phyloP scores from a whole-genome alignment of 148 eudicot genomes.

The Suaeda aralocaspica region DNA sequence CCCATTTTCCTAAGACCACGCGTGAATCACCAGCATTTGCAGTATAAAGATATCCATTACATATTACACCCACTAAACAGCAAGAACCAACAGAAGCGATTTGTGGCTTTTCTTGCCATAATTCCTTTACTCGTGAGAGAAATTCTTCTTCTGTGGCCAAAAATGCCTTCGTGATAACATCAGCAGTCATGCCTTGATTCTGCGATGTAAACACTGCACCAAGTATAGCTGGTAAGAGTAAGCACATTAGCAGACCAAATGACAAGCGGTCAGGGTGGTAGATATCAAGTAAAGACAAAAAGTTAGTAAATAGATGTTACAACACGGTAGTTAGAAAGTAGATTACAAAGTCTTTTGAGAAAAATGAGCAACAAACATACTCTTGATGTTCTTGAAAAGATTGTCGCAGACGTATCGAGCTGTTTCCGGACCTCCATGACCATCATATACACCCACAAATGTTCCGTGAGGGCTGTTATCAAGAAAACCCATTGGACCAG shows the following conservation, averaged over 20 bases:
- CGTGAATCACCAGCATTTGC: slow-evolving; percentile 92
- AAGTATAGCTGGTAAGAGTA: slow-evolving; percentile 40
- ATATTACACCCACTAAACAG: slow-evolving; percentile 69
- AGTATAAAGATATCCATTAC: slow-evolving; percentile 55
- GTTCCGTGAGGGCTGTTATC: slow-evolving; percentile 64
- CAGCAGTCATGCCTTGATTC: slow-evolving; percentile 55
- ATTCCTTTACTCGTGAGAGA: slow-evolving; percentile 50
- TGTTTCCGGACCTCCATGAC: slow-evolving; percentile 86
- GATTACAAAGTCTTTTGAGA: not conserved
- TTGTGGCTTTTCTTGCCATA: slow-evolving; percentile 60
- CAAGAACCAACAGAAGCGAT: slow-evolving; percentile 84
- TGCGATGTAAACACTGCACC: slow-evolving; percentile 67
- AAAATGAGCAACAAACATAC: slow-evolving; percentile 31
- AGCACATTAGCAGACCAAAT: slow-evolving; percentile 28
- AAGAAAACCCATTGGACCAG: slow-evolving; percentile 55
- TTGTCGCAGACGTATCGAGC: slow-evolving; percentile 49
- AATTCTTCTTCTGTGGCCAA: slow-evolving; percentile 74
- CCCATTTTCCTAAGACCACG: slow-evolving; percentile 59
- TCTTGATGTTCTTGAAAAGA: slow-evolving; percentile 54
- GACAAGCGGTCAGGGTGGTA: no score
- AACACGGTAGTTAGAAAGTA: not conserved
- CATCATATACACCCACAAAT: slow-evolving; percentile 79
- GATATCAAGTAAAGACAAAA: slow-evolving; percentile 21
- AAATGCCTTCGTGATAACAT: slow-evolving; percentile 60
- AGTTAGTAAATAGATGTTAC: not conserved